A percentile compares a stretch with the other conserved stretches of the same genome.
These are phyloP conservation scores for Vitis rupestris DNA, from an alignment of 164 flowering plant species.

Conservation along the genomic window DNA sequence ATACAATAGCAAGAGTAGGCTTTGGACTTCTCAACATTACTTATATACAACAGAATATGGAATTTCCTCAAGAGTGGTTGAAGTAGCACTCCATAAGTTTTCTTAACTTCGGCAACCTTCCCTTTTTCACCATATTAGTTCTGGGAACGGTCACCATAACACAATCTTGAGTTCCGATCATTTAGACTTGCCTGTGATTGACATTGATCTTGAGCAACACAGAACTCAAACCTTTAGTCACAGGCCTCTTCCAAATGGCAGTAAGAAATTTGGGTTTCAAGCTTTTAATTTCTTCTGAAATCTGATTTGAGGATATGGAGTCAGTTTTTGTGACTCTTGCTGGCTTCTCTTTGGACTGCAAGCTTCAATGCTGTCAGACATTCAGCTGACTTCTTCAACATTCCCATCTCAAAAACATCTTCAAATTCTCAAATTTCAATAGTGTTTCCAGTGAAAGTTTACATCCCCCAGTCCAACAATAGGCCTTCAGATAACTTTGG, in stretches of 20 bases:
- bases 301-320: neutral
- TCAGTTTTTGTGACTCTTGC: neutral
- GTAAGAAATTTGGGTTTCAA: neutral
- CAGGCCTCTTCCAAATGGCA: neutral
- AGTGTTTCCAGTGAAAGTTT: neutral
- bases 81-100: too few species aligned
- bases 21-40: too few species aligned
- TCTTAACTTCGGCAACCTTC: too few species aligned
- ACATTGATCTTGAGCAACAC: neutral
- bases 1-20: too few species aligned
- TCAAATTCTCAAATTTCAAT: neutral
- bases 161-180: too few species aligned
- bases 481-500: neutral
- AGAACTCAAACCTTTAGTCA: neutral
- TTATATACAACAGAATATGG: too few species aligned
- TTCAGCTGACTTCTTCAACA: neutral
- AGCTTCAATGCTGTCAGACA: neutral
- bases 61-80: too few species aligned
- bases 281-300: neutral
- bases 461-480: neutral
- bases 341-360: neutral
- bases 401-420: neutral
- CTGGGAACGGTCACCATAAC: too few species aligned
- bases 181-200: too few species aligned
- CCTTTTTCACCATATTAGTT: too few species aligned